A percentile compares a stretch with the other conserved stretches of the same genome.
phyloP scores from a whole-genome alignment of 2,329 filamentous ascomycete genomes.

The Mycosphaerelloides madeirae region DNA sequence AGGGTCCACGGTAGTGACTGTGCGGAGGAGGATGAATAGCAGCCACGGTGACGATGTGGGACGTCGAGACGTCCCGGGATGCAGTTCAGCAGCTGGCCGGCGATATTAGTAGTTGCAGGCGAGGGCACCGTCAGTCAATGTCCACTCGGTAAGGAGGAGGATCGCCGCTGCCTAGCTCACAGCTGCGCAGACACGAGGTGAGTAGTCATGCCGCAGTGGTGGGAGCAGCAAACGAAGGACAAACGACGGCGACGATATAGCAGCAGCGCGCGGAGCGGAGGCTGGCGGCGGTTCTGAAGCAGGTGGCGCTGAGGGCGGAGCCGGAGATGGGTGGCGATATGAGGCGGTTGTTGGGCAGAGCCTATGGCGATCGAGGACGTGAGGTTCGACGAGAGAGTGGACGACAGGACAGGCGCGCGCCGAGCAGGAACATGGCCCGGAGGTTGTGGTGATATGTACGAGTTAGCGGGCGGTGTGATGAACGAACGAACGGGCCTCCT shows the following conservation, averaged over 20 bases:
- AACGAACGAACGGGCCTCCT: too few species aligned
- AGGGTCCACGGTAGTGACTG: constrained; percentile 19
- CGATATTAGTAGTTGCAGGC: constrained; percentile 1
- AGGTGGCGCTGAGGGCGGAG: constrained; percentile 2
- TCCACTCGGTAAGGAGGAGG: background rate
- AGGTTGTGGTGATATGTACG: too few species aligned
- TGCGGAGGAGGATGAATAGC: constrained; percentile 24
- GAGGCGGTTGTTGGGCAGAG: background rate
- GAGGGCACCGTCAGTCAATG: background rate
- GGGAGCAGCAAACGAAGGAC: background rate
- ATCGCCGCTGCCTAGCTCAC: constrained; percentile 4
- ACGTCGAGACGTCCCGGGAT: constrained; percentile 22
- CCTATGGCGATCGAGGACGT: background rate
- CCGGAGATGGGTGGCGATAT: constrained; percentile 20
- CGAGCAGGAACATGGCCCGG: too few species aligned
- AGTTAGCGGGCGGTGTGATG: constrained; percentile 20
- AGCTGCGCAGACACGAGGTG: constrained; percentile 6
- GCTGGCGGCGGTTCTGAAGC: background rate
- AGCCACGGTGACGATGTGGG: constrained; percentile 30
- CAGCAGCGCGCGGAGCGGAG: background rate
- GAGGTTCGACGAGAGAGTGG: too few species aligned
- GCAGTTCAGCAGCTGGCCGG: background rate
- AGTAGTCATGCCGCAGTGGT: too few species aligned
- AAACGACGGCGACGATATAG: background rate
- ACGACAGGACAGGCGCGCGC: too few species aligned